These are phyloP conservation scores for Rhizopogon salebrosus DNA, from an alignment of 768 basidiomycete genomes.

Conservation along the genomic window DNA sequence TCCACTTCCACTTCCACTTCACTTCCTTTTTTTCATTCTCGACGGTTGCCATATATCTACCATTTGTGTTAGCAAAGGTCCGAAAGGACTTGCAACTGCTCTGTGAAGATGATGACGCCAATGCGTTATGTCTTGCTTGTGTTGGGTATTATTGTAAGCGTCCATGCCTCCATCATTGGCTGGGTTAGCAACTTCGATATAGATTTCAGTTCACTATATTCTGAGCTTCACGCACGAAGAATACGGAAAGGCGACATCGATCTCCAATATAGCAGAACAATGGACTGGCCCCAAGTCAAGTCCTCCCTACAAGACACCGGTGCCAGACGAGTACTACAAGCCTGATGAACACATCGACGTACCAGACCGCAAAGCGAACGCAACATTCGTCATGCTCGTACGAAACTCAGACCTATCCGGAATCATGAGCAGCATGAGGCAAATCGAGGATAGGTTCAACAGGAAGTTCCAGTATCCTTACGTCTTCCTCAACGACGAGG, in stretches of 20 bases:
- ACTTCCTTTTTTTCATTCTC: not conserved
- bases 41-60: too few species aligned
- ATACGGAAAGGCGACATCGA: slow-evolving; percentile 36
- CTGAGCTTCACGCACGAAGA: slow-evolving; percentile 38
- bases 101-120: slow-evolving; percentile 49
- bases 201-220: slow-evolving; percentile 38
- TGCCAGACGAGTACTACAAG: slow-evolving; percentile 56
- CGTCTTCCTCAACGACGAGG: slow-evolving; percentile 83
- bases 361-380: slow-evolving; percentile 67
- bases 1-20: not conserved
- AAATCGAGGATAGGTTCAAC: slow-evolving; percentile 89
- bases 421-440: slow-evolving; percentile 58
- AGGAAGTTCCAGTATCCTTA: slow-evolving; percentile 75
- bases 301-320: slow-evolving; percentile 52
- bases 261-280: slow-evolving; percentile 26
- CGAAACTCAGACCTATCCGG: slow-evolving; percentile 60
- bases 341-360: slow-evolving; percentile 29
- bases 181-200: slow-evolving; percentile 5
- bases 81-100: not conserved
- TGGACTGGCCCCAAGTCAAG: slow-evolving; percentile 13
- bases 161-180: not conserved
- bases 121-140: slow-evolving; percentile 52
- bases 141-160: slow-evolving; percentile 42
- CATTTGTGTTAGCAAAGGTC: slow-evolving; percentile 1
- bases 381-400: slow-evolving; percentile 76